phyloP scores from a whole-genome alignment of 768 basidiomycete species.

The Suillus variegatus region DNA sequence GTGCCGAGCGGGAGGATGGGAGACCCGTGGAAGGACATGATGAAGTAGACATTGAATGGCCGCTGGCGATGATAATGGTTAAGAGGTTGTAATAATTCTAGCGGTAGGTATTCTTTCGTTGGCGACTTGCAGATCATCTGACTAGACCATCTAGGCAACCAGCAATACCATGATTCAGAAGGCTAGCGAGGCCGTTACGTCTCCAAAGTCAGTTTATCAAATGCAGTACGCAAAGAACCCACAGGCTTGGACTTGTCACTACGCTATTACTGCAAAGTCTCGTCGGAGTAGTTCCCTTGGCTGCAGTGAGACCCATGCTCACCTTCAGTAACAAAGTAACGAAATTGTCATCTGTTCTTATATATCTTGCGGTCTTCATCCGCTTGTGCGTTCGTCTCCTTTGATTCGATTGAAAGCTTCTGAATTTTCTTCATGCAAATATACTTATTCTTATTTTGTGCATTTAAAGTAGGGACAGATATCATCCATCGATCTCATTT shows the following conservation, averaged over 20 bases:
- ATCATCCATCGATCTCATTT: no score
- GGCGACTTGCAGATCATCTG: background rate
- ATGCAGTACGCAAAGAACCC: no score
- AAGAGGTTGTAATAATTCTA: conserved; percentile 6
- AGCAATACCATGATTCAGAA: background rate
- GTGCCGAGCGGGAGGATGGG: conserved; percentile 27
- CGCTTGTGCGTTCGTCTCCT: no score
- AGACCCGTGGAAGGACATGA: conserved; percentile 23
- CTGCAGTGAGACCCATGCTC: background rate
- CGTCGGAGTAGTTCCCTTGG: background rate
- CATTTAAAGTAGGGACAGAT: no score
- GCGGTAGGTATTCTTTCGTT: background rate
- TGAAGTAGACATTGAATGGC: conserved; percentile 29
- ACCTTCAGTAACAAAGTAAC: no score
- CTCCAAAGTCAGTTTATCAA: no score
- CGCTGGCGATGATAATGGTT: conserved; percentile 31
- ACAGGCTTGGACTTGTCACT: background rate
- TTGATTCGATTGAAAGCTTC: no score
- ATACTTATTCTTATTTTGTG: no score
- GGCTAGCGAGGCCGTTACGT: background rate
- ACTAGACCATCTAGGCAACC: background rate
- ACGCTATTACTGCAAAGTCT: no score
- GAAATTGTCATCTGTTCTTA: no score
- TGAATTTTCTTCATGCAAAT: no score
- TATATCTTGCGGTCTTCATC: no score